Conservation (phyloP, 2,329 filamentous ascomycete species). For the Cercospora sesami region DNA sequence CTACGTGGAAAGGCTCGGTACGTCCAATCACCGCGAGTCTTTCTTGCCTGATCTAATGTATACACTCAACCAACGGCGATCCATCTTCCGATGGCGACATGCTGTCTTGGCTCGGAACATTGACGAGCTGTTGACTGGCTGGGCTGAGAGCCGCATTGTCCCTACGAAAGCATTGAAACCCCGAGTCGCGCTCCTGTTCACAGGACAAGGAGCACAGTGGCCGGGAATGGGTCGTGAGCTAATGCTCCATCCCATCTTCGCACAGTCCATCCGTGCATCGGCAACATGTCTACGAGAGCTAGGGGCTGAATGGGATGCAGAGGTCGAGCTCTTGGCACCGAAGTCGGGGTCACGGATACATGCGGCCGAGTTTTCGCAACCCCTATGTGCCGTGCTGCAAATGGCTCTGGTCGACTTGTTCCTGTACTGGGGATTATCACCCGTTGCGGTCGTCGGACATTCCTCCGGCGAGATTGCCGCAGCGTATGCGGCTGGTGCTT, state of each 20-base stretch:
- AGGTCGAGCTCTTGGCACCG: too few relatives aligned
- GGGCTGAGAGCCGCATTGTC: too few relatives aligned
- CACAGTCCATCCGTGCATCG: too few relatives aligned
- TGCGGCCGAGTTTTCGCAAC: too few relatives aligned
- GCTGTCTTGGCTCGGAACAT: neutral
- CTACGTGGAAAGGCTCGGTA: too few relatives aligned
- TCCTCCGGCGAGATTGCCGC: slow-evolving; percentile 39
- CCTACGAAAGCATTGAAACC: neutral
- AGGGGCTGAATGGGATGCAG: too few relatives aligned
- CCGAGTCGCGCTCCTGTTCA: slow-evolving; percentile 13
- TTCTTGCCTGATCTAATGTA: slow-evolving; percentile 7
- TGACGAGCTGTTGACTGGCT: neutral
- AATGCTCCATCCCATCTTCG: neutral
- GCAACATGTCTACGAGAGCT: too few relatives aligned
- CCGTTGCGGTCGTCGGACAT: slow-evolving; percentile 35
- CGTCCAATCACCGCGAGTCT: too few relatives aligned
- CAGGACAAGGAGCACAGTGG: slow-evolving; percentile 26
- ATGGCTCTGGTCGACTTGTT: slow-evolving; percentile 32
- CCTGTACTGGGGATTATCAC: slow-evolving; percentile 22
- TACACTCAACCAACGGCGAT: slow-evolving; percentile 9
- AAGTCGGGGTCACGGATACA: too few relatives aligned
- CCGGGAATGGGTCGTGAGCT: slow-evolving; percentile 15
- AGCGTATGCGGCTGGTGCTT: slow-evolving; percentile 32
- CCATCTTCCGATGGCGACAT: neutral
- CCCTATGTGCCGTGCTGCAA: too few relatives aligned